Evolutionary conservation across 2,329 filamentous ascomycete species (phyloP), one percentile per base, ranked within the genome.

Genomic region (Fusarium brachygibbosum): DNA sequence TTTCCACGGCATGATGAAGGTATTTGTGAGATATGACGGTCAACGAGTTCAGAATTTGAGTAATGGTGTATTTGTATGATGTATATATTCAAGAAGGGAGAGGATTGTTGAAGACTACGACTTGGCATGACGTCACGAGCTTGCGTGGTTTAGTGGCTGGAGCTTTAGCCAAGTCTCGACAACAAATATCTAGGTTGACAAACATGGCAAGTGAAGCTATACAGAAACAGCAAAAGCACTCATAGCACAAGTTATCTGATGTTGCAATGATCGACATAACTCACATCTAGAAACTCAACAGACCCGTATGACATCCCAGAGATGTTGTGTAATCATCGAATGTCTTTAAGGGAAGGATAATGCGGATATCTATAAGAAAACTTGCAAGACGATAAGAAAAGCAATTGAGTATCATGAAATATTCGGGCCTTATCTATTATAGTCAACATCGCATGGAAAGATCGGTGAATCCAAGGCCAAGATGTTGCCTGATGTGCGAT

Each of bases 1-100:
- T 65, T 75, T 80, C 79, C 79, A 81, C 6, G 76, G 42, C 79
- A 80, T 80, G 14, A 9, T 63, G 34, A 28, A 13, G 28, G 5
- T 9, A 32, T 28, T 13, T 5, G 2, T 6, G 23, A 17, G 17
- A n/a, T 0, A 16, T 8, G 11, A 32, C 25, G 16, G 9, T 19
- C 5, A 21, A 6, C 34, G 5, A 34, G 16, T 6, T 9, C n/a
- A n/a, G 14, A 13, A 4, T 17, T 16, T 19, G 16, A 11, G 16
- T 23, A 7, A 28, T 16, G 21, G 5, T 29, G 13, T 32, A 17
- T 10, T 37, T 17, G 19, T 6, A 25, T 21, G 13, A 21, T 52
- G 9, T 40, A 38, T 9, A 31, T 44, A 21, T 44, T 19, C 9
- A 23, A 4, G 3, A 49, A 65, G 46, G 46, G 53, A 48, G 19